Conservation (phyloP, 2,329 filamentous ascomycete genomes). For the Fonsecaea erecta region DNA sequence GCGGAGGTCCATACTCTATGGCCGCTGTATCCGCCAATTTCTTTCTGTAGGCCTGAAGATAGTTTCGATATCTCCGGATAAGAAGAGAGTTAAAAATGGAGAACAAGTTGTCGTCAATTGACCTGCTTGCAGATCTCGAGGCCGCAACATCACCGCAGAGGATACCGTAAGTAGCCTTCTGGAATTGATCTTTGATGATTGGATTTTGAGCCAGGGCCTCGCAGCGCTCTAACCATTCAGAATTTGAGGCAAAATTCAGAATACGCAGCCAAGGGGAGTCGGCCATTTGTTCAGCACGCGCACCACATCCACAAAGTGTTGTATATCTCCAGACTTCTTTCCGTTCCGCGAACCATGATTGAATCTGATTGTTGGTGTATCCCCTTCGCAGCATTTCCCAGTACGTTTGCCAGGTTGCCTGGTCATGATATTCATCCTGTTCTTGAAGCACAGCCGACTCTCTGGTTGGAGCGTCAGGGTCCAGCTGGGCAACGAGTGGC, state of each 20-base stretch:
- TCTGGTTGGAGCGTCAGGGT: slow-evolving; percentile 85
- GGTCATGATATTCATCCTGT: slow-evolving; percentile 86
- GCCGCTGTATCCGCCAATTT: slow-evolving; percentile 53
- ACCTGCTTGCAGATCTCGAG: slow-evolving; percentile 74
- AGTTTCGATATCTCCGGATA: slow-evolving; percentile 77
- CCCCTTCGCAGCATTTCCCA: slow-evolving; percentile 91
- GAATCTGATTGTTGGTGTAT: slow-evolving; percentile 72
- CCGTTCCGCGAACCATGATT: slow-evolving; percentile 82
- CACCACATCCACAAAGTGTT: slow-evolving; percentile 68
- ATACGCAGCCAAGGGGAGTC: slow-evolving; percentile 40
- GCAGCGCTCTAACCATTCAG: slow-evolving; percentile 32
- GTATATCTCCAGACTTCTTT: slow-evolving; percentile 89
- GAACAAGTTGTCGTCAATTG: slow-evolving; percentile 87
- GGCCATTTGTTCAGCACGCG: slow-evolving; percentile 45
- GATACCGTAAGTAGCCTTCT: slow-evolving; percentile 87
- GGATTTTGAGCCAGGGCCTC: slow-evolving; percentile 61
- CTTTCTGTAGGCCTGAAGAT: slow-evolving; percentile 53
- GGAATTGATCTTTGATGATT: slow-evolving; percentile 70
- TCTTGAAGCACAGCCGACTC: slow-evolving; percentile 77
- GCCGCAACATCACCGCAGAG: slow-evolving; percentile 82
- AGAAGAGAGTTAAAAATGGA: slow-evolving; percentile 86
- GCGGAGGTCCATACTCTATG: slow-evolving; percentile 23
- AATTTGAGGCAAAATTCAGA: slow-evolving; percentile 35
- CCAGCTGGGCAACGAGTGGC: slow-evolving; percentile 80
- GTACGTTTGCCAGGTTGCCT: slow-evolving; percentile 89